A percentile compares a stretch with the other conserved stretches of the same genome.
Conservation (phyloP, 352 stramenopile species). For the Pythium myriotylum region DNA sequence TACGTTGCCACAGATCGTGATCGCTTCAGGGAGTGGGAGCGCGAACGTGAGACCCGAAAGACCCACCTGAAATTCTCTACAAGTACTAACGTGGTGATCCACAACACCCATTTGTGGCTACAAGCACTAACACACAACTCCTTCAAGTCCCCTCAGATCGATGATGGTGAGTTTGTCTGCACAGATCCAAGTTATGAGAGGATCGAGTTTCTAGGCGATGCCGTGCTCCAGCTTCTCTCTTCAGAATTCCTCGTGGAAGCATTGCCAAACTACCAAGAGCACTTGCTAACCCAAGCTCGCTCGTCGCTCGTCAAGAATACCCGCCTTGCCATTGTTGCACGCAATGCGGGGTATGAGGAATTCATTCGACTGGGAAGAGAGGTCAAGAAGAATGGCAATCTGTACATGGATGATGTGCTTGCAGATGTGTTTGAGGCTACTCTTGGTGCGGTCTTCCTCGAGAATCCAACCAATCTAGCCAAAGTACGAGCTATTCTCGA, state of each 20-base stretch:
- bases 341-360: constrained; percentile 58
- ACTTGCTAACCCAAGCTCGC: constrained; percentile 75
- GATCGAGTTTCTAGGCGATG: constrained; percentile 86
- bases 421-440: constrained; percentile 81
- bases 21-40: constrained; percentile 54
- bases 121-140: constrained; percentile 78
- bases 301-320: constrained; percentile 88
- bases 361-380: constrained; percentile 74
- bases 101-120: constrained; percentile 74
- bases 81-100: constrained; percentile 53
- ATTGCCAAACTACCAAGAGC: constrained; percentile 82
- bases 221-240: constrained; percentile 80
- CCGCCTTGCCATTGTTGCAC: constrained; percentile 63
- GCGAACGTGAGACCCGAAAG: constrained; percentile 43
- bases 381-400: constrained; percentile 56
- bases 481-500: constrained; percentile 72
- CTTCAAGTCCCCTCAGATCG: constrained; percentile 74
- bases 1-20: constrained; percentile 62
- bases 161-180: constrained; percentile 66
- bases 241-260: constrained; percentile 79
- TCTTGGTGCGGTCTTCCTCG: constrained; percentile 76
- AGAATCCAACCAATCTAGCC: constrained; percentile 58
- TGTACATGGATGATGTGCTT: constrained; percentile 79
- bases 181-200: constrained; percentile 79
- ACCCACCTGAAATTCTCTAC: constrained; percentile 58